Evolutionary conservation across 768 basidiomycete genomes (phyloP).

Genomic region (Gymnopilus junonius): DNA sequence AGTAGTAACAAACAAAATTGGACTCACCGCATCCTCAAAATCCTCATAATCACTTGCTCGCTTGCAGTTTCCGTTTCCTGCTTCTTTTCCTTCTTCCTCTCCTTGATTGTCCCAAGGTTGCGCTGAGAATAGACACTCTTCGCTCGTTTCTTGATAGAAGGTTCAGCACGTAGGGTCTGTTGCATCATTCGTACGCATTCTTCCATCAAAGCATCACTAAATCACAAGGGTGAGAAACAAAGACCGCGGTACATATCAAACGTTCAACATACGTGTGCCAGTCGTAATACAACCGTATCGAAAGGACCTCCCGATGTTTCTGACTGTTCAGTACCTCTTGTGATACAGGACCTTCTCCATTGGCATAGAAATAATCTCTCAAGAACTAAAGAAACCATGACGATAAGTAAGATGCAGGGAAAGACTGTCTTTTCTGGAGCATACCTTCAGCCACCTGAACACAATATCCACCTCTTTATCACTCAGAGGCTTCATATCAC

Average conservation of each 20-base stretch:
- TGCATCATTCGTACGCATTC: conserved; percentile 97
- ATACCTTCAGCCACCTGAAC: conserved; percentile 97
- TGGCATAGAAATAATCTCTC: conserved; percentile 93
- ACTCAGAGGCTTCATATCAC: conserved; percentile 88
- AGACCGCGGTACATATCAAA: background rate
- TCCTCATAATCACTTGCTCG: conserved; percentile 92
- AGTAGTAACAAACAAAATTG: conserved; percentile 1
- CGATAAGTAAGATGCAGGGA: background rate
- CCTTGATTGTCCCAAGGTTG: conserved; percentile 95
- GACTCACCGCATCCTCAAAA: conserved; percentile 89
- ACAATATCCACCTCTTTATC: conserved; percentile 99
- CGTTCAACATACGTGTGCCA: conserved; percentile 76
- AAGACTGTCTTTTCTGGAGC: background rate
- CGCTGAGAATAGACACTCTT: conserved; percentile 94
- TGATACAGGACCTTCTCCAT: conserved; percentile 89
- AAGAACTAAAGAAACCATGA: conserved; percentile 64
- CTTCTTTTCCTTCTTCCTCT: conserved; percentile 91
- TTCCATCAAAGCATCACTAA: conserved; percentile 84
- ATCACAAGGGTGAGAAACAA: conserved; percentile 9
- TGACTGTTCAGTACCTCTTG: conserved; percentile 88
- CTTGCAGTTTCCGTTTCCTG: conserved; percentile 77
- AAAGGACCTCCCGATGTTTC: conserved; percentile 91
- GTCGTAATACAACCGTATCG: conserved; percentile 94
- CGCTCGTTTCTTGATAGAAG: conserved; percentile 82
- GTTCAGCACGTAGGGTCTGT: conserved; percentile 73